These are phyloP conservation scores for Emergomyces orientalis DNA, from an alignment of 2,329 filamentous ascomycete species.

Conservation along the genomic window DNA sequence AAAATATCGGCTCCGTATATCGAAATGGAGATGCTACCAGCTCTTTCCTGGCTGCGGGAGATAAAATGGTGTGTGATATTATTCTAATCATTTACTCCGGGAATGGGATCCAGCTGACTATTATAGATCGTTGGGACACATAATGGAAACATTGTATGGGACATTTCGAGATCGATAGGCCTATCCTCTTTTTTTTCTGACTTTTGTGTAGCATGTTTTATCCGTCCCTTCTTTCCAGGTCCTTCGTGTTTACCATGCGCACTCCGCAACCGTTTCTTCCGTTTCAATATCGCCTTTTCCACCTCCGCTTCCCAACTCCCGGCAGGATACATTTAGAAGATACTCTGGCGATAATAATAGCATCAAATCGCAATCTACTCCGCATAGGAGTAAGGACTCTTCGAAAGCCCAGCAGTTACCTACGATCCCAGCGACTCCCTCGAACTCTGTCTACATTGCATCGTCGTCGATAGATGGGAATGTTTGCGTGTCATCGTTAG, in stretches of 20 bases:
- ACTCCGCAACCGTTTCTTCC: constrained; percentile 80
- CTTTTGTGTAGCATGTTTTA: constrained; percentile 60
- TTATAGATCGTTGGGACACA: constrained; percentile 80
- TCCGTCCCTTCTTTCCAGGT: constrained; percentile 72
- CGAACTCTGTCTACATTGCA: constrained; percentile 86
- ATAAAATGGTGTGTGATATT: constrained; percentile 71
- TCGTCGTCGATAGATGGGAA: constrained; percentile 94
- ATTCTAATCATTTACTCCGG: constrained; percentile 3
- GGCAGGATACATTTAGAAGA: constrained; percentile 30
- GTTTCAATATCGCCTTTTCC: constrained; percentile 86
- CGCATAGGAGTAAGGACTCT: constrained; percentile 26
- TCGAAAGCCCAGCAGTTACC: constrained; percentile 18
- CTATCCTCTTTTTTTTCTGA: constrained; percentile 15
- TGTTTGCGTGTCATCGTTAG: constrained; percentile 78
- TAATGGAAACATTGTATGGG: constrained; percentile 84
- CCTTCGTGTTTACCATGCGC: constrained; percentile 80
- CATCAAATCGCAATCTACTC: constrained; percentile 22
- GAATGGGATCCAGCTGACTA: constrained; percentile 6
- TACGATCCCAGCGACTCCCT: constrained; percentile 60
- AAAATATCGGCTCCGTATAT: constrained; percentile 70
- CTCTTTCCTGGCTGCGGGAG: constrained; percentile 77
- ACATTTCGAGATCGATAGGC: background rate
- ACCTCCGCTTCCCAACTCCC: constrained; percentile 44
- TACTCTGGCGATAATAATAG: constrained; percentile 22
- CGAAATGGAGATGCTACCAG: constrained; percentile 93